Evolutionary conservation across 306 rosid species (phyloP).

Genomic region (Trifolium fragiferum): DNA sequence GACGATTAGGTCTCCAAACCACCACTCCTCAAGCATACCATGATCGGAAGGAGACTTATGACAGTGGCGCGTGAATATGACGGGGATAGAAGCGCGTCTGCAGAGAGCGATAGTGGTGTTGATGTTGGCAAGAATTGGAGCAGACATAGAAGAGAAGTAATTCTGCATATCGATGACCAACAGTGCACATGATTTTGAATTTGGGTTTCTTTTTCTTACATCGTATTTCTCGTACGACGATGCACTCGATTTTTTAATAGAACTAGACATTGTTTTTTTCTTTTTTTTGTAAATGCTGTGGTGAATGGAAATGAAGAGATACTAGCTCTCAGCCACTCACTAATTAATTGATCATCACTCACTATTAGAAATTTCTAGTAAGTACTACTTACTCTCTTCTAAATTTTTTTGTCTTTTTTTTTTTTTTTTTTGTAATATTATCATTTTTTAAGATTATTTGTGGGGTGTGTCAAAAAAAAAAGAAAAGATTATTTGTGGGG

Average conservation of each 20-base stretch:
- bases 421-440: too few species aligned
- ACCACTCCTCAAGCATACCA: slow-evolving; percentile 71
- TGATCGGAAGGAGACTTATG: slow-evolving; percentile 57
- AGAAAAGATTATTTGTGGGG: too few species aligned
- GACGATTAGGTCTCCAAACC: slow-evolving; percentile 60
- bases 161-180: slow-evolving; percentile 72
- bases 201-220: slow-evolving; percentile 56
- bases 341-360: too few species aligned
- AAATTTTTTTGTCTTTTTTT: too few species aligned
- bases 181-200: slow-evolving; percentile 59
- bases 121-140: slow-evolving; percentile 58
- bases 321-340: too few species aligned
- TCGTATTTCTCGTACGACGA: slow-evolving; percentile 57
- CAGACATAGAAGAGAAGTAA: slow-evolving; percentile 60
- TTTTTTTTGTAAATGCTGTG: too few species aligned
- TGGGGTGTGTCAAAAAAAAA: too few species aligned
- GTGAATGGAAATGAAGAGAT: too few species aligned
- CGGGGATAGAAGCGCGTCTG: slow-evolving; percentile 64
- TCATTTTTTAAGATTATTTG: too few species aligned
- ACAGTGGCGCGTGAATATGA: slow-evolving; percentile 77
- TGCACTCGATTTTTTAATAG: background rate
- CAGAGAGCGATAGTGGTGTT: slow-evolving; percentile 68
- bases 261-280: background rate
- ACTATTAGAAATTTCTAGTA: too few species aligned
- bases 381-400: too few species aligned